A percentile compares a stretch with the other conserved stretches of the same genome.
These are phyloP conservation scores for Blumeriella jaapii DNA, from an alignment of 2,329 filamentous ascomycete species.

Conservation along the genomic window DNA sequence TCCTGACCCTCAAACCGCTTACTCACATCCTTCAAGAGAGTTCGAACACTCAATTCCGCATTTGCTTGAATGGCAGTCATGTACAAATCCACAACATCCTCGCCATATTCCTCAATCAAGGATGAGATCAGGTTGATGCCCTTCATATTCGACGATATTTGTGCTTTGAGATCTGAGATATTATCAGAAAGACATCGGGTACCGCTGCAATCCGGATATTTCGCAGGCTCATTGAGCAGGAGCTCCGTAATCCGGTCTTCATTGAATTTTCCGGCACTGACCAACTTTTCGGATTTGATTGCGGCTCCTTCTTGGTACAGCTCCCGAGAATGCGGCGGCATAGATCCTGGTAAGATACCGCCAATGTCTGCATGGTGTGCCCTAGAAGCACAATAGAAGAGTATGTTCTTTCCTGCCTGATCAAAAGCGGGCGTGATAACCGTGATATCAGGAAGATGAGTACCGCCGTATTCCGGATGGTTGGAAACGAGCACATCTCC, in stretches of 20 bases:
- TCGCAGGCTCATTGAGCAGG: conserved; percentile 60
- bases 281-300: conserved; percentile 58
- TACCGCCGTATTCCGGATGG: conserved; percentile 74
- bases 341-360: conserved; percentile 67
- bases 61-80: conserved; percentile 77
- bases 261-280: conserved; percentile 66
- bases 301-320: neutral
- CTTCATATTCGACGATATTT: conserved; percentile 78
- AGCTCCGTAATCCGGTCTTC: conserved; percentile 64
- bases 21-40: conserved; percentile 60
- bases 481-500: conserved; percentile 79
- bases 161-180: conserved; percentile 75
- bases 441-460: conserved; percentile 74
- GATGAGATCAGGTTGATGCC: conserved; percentile 67
- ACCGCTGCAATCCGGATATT: conserved; percentile 65
- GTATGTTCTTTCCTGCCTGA: conserved; percentile 50
- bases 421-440: conserved; percentile 71
- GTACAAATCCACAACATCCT: conserved; percentile 68
- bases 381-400: conserved; percentile 64
- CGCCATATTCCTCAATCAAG: conserved; percentile 67
- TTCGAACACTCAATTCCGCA: conserved; percentile 64
- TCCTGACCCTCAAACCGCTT: conserved; percentile 56
- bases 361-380: conserved; percentile 79
- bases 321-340: conserved; percentile 44
- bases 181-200: conserved; percentile 74